These are phyloP conservation scores for Torulaspora delbrueckii DNA, from an alignment of 805 yeast genomes.

Conservation along the genomic window DNA sequence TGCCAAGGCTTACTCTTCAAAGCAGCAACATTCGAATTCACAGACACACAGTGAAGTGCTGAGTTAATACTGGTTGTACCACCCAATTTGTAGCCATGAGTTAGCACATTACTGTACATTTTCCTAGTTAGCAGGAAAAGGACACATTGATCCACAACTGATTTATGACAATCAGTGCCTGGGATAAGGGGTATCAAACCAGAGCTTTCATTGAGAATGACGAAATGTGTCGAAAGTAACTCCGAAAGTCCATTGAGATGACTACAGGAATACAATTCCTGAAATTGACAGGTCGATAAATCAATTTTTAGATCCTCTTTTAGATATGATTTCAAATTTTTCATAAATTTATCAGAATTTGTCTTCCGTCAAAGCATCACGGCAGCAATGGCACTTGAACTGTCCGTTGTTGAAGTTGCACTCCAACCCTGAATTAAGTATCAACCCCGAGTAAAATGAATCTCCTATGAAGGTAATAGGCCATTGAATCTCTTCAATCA, in stretches of 20 bases:
- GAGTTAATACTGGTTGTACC: constrained; percentile 26
- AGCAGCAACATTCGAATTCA: constrained; percentile 38
- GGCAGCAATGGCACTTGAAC: background rate
- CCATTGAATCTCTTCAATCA: no score
- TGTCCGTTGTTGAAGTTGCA: no score
- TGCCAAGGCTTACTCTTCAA: constrained; percentile 46
- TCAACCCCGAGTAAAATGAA: no score
- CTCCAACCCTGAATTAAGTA: no score
- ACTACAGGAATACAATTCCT: constrained; percentile 3
- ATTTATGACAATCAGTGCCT: constrained; percentile 21
- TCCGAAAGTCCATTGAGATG: constrained; percentile 11
- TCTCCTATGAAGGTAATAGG: no score
- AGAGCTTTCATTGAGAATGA: constrained; percentile 9
- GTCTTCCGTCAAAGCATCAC: background rate
- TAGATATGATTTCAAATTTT: constrained; percentile 10
- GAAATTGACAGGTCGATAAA: background rate
- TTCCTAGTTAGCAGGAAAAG: constrained; percentile 27
- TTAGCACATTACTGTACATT: constrained; percentile 37
- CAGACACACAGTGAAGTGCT: constrained; percentile 31
- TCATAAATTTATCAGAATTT: constrained; percentile 5
- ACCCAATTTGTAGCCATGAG: constrained; percentile 42
- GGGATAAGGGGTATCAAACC: constrained; percentile 9
- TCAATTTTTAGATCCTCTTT: constrained; percentile 7
- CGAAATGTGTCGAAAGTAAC: constrained; percentile 10
- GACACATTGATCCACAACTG: constrained; percentile 42